Evolutionary conservation across 2,329 filamentous ascomycete genomes (phyloP).

Genomic region (Trichoderma sp.): DNA sequence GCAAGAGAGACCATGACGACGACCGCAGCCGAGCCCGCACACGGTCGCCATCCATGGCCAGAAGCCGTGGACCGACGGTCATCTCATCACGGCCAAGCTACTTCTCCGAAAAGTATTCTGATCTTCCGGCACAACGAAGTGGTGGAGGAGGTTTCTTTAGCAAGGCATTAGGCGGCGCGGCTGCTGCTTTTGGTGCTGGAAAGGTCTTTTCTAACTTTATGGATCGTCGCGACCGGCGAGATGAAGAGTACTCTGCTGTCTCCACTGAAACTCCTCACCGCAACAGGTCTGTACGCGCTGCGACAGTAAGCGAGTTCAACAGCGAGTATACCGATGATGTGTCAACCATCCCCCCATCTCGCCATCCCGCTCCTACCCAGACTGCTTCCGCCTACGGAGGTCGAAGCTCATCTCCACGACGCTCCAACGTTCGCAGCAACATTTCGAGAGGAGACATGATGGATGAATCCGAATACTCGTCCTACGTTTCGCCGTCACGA

Average conservation of each 20-base stretch:
- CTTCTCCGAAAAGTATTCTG: constrained; percentile 67
- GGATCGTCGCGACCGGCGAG: constrained; percentile 56
- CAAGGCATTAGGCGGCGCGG: constrained; percentile 62
- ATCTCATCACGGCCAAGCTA: constrained; percentile 61
- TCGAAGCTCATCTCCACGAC: constrained; percentile 52
- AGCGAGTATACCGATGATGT: constrained; percentile 53
- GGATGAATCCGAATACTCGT: constrained; percentile 62
- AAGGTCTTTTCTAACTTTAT: constrained; percentile 63
- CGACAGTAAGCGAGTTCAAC: constrained; percentile 54
- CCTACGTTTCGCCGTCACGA: constrained; percentile 65
- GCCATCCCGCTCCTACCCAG: constrained; percentile 49
- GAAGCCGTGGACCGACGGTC: constrained; percentile 52
- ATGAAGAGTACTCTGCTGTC: constrained; percentile 67
- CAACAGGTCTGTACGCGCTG: constrained; percentile 45
- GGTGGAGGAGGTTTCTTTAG: constrained; percentile 59
- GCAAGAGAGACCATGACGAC: constrained; percentile 47
- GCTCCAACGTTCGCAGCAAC: constrained; percentile 48
- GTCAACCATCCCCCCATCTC: constrained; percentile 53
- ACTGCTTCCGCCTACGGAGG: constrained; percentile 52
- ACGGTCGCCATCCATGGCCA: constrained; percentile 43
- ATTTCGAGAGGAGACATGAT: constrained; percentile 47
- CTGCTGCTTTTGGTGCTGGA: constrained; percentile 65
- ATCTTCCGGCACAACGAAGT: constrained; percentile 46
- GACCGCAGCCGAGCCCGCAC: constrained; percentile 49
- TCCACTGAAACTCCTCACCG: constrained; percentile 63